Evolutionary conservation across 495 filamentous ascomycete species (phyloP).

Genomic region (Penicillium coprophilum): DNA sequence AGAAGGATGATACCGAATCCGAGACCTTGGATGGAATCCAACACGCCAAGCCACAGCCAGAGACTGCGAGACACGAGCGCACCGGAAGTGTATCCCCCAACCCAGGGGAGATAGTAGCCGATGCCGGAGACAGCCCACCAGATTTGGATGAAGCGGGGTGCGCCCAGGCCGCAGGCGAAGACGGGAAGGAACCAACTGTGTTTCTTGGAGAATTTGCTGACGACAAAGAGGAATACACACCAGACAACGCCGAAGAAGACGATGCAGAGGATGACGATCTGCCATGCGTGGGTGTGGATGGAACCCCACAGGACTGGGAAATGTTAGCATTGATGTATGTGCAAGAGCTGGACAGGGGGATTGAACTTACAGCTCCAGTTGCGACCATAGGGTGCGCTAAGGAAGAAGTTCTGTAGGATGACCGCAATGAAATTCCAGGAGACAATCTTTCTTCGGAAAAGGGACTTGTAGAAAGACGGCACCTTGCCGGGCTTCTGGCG

Average conservation of each 20-base stretch:
- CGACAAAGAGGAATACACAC: slow-evolving; percentile 41
- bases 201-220: slow-evolving; percentile 42
- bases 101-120: slow-evolving; percentile 50
- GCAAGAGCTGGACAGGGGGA: not conserved
- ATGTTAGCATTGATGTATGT: slow-evolving; percentile 14
- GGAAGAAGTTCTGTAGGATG: slow-evolving; percentile 50
- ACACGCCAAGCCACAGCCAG: slow-evolving; percentile 52
- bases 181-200: slow-evolving; percentile 53
- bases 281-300: slow-evolving; percentile 41
- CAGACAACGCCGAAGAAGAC: slow-evolving; percentile 49
- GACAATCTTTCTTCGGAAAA: slow-evolving; percentile 47
- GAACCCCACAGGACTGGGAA: slow-evolving; percentile 45
- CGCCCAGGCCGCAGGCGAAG: slow-evolving; percentile 50
- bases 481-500: slow-evolving; percentile 65
- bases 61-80: slow-evolving; percentile 48
- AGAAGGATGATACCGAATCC: slow-evolving; percentile 53
- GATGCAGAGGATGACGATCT: slow-evolving; percentile 43
- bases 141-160: slow-evolving; percentile 52
- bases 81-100: slow-evolving; percentile 37
- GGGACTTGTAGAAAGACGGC: slow-evolving; percentile 53
- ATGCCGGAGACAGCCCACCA: slow-evolving; percentile 52
- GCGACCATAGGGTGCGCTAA: slow-evolving; percentile 49
- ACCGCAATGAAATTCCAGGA: slow-evolving; percentile 50
- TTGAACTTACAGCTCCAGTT: slow-evolving; percentile 47
- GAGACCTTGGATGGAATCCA: slow-evolving; percentile 51